Evolutionary conservation across 2,329 filamentous ascomycete species (phyloP), one percentile per base, ranked within the genome.

Genomic region (Neocucurbitaria cava): DNA sequence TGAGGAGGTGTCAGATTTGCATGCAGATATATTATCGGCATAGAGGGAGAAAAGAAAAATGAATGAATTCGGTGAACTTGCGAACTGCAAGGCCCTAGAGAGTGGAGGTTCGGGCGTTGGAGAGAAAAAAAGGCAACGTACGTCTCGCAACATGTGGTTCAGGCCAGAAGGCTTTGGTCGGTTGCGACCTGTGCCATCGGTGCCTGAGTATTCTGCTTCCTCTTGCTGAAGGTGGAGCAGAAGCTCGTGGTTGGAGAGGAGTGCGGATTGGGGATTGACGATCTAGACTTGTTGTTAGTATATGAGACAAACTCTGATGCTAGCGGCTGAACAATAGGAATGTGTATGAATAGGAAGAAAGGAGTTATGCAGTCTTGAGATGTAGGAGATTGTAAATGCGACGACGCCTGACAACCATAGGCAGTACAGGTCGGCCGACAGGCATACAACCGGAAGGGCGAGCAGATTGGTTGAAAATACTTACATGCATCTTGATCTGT

Each of bases 171-270:
- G 72, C 50, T 68, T 69, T 28, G 52, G 50, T 21, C 73, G 59
- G 7, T 53, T 55, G 36, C 70, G 66, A 7, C 52, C 46, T 17
- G 62, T 73, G 51, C 58, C 64, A 51, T 76, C 73, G 24, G 59
- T 65, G 45, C 66, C 67, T 8, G 54, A 58, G 56, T 76, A 75
- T 51, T 74, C 71, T 52, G 68, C 70, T 30, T 69, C 65, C 64
- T 73, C 69, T 44, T 63, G 47, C 33, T 58, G 68, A 23, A 76
- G 66, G 63, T 75, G 72, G 18, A 71, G 64, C 66, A 87, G 87
- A 59, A 92, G 88, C 79, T 92, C 89, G 61, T 85, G 88, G 74
- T 92, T 92, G 71, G 86, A 85, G 68, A 92, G 79, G 38, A 88
- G 82, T 5, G 87, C 88, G 26, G 85, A 85, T 71, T 91, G 88